phyloP scores from a whole-genome alignment of 192 early-diverging fungal genomes.

The Linderina pennispora region DNA sequence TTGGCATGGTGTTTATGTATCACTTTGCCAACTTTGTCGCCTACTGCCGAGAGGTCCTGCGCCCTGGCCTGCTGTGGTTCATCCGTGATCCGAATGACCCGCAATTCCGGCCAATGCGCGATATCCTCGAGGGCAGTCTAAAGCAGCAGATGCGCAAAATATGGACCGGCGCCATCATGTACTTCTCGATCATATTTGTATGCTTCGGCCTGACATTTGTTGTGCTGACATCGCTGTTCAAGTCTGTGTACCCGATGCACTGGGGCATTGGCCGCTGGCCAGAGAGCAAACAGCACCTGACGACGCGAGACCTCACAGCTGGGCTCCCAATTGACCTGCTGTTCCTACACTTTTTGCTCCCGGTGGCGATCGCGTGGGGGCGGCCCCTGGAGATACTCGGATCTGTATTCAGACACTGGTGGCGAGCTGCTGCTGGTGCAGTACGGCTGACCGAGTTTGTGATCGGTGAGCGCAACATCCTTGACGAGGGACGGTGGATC shows the following conservation, averaged over 20 bases:
- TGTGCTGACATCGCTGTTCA: slow-evolving; percentile 4
- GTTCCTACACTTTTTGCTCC: slow-evolving; percentile 68
- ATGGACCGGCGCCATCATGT: slow-evolving; percentile 74
- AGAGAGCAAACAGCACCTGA: no score
- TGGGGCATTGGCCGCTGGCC: no score
- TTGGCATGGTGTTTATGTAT: slow-evolving; percentile 92
- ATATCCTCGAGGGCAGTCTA: slow-evolving; percentile 79
- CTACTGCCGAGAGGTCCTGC: slow-evolving; percentile 72
- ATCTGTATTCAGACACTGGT: slow-evolving; percentile 62
- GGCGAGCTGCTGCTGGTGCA: slow-evolving; percentile 54
- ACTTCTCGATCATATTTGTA: slow-evolving; percentile 65
- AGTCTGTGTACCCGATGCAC: slow-evolving; percentile 17
- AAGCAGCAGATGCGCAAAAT: slow-evolving; percentile 79
- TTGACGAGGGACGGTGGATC: slow-evolving; percentile 70
- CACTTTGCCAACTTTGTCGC: slow-evolving; percentile 85
- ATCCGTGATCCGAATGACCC: slow-evolving; percentile 96
- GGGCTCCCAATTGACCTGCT: slow-evolving; percentile 68
- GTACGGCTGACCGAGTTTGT: slow-evolving; percentile 81
- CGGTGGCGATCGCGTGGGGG: slow-evolving; percentile 53
- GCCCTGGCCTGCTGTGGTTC: slow-evolving; percentile 97
- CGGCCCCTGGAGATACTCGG: slow-evolving; percentile 56
- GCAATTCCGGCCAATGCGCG: slow-evolving; percentile 88
- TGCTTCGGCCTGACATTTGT: slow-evolving; percentile 60
- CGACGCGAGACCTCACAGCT: slow-evolving; percentile 35
- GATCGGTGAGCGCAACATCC: slow-evolving; percentile 58